phyloP scores from a whole-genome alignment of 2,329 filamentous ascomycete genomes.

The Nemania sp. region DNA sequence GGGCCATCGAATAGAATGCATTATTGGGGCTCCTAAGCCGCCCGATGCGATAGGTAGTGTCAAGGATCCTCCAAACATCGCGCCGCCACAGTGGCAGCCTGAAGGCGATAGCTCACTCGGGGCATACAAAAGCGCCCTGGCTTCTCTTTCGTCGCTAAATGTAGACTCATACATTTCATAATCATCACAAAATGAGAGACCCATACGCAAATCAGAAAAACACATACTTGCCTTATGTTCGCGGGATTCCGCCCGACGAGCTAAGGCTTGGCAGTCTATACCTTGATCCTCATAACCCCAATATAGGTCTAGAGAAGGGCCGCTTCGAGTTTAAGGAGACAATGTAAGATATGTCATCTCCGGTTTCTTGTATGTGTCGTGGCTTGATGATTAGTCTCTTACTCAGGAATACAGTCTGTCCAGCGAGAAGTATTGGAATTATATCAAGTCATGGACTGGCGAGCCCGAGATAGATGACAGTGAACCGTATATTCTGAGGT shows the following conservation, averaged over 20 bases:
- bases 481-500: conserved; percentile 16
- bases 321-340: conserved; percentile 21
- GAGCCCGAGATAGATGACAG: conserved; percentile 20
- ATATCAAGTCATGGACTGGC: conserved; percentile 13
- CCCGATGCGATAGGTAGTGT: not conserved
- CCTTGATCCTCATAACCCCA: conserved; percentile 15
- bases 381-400: not conserved
- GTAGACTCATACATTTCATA: not conserved
- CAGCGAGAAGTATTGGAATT: conserved; percentile 18
- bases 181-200: conserved; percentile 9
- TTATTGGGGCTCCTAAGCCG: not conserved
- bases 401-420: conserved; percentile 4
- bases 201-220: conserved; percentile 20
- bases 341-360: conserved; percentile 1
- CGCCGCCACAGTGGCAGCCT: not conserved
- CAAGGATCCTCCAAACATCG: conserved; percentile 6
- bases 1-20: not conserved
- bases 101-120: not conserved
- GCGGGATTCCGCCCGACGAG: conserved; percentile 19
- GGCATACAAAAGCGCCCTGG: conserved; percentile 10
- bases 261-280: conserved; percentile 22
- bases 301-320: conserved; percentile 20
- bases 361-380: not conserved
- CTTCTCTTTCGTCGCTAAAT: not conserved
- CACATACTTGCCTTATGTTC: conserved; percentile 19